Evolutionary conservation across 345 rosid species (phyloP).

Genomic region (Brassica carinata): DNA sequence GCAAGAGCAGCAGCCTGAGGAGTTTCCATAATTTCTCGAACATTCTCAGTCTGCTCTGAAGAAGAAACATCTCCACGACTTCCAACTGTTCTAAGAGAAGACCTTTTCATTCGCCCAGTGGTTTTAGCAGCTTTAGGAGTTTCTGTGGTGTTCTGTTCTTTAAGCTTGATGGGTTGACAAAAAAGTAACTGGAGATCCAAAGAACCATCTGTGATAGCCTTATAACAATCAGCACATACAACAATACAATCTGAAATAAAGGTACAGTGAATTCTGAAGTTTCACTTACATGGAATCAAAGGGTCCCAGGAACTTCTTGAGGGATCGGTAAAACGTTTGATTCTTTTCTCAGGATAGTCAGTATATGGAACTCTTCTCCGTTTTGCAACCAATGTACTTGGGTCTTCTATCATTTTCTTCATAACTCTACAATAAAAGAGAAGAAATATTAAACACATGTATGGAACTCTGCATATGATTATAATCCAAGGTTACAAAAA

Average conservation of each 20-base stretch:
- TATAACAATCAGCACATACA: slow-evolving; percentile 38
- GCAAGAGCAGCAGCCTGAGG: slow-evolving; percentile 24
- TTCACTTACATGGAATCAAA: slow-evolving; percentile 65
- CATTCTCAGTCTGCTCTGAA: slow-evolving; percentile 18
- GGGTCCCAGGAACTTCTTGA: slow-evolving; percentile 52
- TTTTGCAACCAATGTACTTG: slow-evolving; percentile 64
- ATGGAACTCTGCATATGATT: slow-evolving; percentile 13
- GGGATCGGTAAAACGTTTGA: slow-evolving; percentile 42
- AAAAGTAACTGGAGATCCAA: slow-evolving; percentile 54
- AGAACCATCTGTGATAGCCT: slow-evolving; percentile 50
- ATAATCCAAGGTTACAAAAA: slow-evolving; percentile 5
- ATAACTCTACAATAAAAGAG: slow-evolving; percentile 52
- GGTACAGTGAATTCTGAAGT: not conserved
- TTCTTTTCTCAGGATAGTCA: slow-evolving; percentile 52
- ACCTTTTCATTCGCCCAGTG: not conserved
- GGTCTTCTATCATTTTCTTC: slow-evolving; percentile 52
- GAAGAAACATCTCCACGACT: slow-evolving; percentile 6
- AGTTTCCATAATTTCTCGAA: slow-evolving; percentile 34
- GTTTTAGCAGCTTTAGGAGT: slow-evolving; percentile 25
- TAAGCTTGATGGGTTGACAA: slow-evolving; percentile 29
- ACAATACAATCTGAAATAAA: slow-evolving; percentile 5
- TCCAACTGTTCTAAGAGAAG: slow-evolving; percentile 1
- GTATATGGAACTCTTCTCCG: slow-evolving; percentile 49
- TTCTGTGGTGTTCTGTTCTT: not conserved
- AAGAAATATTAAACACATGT: slow-evolving; percentile 6